These are phyloP conservation scores for Aspergillus cejpii DNA, from an alignment of 2,329 filamentous ascomycete genomes.

Conservation along the genomic window DNA sequence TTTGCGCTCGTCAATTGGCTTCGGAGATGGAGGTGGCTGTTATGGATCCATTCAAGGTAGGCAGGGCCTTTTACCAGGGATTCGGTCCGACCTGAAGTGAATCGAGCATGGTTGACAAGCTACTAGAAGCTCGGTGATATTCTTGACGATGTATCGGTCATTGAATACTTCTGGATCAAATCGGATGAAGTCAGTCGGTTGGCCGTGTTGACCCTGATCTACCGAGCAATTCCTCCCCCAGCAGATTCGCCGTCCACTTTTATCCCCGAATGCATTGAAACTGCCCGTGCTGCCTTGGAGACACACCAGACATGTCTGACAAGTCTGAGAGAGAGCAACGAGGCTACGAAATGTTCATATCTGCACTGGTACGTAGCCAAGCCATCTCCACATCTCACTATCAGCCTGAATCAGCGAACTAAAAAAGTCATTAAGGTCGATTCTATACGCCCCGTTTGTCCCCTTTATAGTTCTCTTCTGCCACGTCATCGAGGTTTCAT, in stretches of 20 bases:
- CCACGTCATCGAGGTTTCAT: conserved; percentile 48
- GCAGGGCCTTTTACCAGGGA: neutral
- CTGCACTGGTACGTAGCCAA: conserved; percentile 32
- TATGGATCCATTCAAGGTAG: conserved; percentile 28
- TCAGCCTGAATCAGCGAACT: too few relatives aligned
- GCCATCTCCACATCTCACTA: neutral
- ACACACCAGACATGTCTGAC: conserved; percentile 28
- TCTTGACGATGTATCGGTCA: conserved; percentile 15
- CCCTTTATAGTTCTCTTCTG: conserved; percentile 48
- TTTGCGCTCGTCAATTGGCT: conserved; percentile 26
- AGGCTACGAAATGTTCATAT: conserved; percentile 29
- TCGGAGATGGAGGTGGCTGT: conserved; percentile 24
- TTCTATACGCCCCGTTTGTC: conserved; percentile 44
- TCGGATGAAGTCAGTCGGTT: conserved; percentile 34
- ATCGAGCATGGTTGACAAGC: neutral
- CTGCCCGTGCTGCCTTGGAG: conserved; percentile 32
- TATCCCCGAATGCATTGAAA: conserved; percentile 33
- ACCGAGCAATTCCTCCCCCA: conserved; percentile 35
- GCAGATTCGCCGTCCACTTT: conserved; percentile 26
- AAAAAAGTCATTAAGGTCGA: conserved; percentile 24
- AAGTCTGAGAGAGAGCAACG: conserved; percentile 22
- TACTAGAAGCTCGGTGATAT: conserved; percentile 11
- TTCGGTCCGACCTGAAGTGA: neutral
- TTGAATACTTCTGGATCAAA: conserved; percentile 26
- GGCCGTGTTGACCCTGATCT: conserved; percentile 35